Conservation (phyloP, 1,139 yeast species). For the Taphrina pruni region DNA sequence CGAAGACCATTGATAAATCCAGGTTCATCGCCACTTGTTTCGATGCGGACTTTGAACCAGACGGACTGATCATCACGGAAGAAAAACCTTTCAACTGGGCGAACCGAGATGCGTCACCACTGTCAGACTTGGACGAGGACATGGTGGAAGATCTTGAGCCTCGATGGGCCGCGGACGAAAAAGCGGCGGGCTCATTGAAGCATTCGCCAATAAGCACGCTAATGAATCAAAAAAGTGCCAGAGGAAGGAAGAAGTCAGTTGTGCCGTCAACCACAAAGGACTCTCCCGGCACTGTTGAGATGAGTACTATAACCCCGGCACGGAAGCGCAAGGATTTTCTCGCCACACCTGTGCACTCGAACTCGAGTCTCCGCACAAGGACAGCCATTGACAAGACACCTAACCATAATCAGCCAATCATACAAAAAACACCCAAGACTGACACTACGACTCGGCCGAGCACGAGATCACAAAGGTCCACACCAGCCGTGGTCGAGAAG, state of each 20-base stretch:
- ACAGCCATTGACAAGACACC: not conserved
- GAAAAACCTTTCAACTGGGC: slow-evolving; percentile 40
- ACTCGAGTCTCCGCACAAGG: not conserved
- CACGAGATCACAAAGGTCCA: slow-evolving; percentile 2
- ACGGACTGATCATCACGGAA: slow-evolving; percentile 24
- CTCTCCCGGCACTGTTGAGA: not conserved
- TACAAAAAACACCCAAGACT: not conserved
- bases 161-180: not conserved
- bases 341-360: not conserved
- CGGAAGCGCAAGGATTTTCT: not conserved
- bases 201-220: not conserved
- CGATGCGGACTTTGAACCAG: slow-evolving; percentile 31
- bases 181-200: not conserved
- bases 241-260: not conserved
- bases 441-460: not conserved
- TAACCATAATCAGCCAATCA: not conserved
- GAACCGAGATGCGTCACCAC: slow-evolving; percentile 36
- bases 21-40: slow-evolving; percentile 18
- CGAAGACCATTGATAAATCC: not conserved
- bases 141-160: slow-evolving; percentile 8
- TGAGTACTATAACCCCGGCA: not conserved
- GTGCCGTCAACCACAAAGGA: not conserved
- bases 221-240: not conserved
- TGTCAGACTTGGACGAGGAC: slow-evolving; percentile 33
- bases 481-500: not conserved